A percentile compares a stretch with the other conserved stretches of the same genome.
These are phyloP conservation scores for Linderniella brevidens DNA, from an alignment of 257 asterid genomes.

Conservation along the genomic window DNA sequence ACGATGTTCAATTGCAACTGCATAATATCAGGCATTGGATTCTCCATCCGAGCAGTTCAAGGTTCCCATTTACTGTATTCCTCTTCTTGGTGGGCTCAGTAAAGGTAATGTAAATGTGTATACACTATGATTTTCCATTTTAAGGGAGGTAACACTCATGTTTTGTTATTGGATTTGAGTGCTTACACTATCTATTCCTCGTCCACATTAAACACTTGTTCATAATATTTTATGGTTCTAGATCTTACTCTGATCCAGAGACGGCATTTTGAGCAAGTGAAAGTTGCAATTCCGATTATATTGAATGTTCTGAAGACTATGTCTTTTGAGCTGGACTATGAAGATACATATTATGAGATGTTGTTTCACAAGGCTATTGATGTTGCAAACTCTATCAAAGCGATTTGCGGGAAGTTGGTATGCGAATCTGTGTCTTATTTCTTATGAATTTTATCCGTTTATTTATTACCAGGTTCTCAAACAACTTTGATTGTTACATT, in stretches of 20 bases:
- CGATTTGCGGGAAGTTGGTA: conserved; percentile 45
- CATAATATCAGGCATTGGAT: conserved; percentile 51
- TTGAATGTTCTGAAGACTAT: conserved; percentile 35
- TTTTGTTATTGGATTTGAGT: not conserved
- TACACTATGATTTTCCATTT: not conserved
- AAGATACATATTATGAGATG: conserved; percentile 25
- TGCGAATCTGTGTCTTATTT: conserved; percentile 11
- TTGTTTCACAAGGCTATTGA: conserved; percentile 34
- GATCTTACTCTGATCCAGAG: conserved; percentile 47
- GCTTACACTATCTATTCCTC: not conserved
- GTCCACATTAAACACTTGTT: not conserved
- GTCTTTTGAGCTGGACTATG: conserved; percentile 27
- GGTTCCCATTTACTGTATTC: conserved; percentile 41
- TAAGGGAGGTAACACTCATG: no score
- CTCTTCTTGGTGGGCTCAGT: conserved; percentile 44
- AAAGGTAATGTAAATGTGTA: conserved; percentile 32
- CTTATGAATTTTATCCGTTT: not conserved
- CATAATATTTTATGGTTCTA: conserved; percentile 23
- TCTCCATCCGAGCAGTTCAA: conserved; percentile 31
- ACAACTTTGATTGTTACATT: conserved; percentile 12
- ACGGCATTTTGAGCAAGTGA: conserved; percentile 59
- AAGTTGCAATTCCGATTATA: conserved; percentile 56
- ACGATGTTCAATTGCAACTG: conserved; percentile 4
- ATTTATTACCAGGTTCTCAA: conserved; percentile 7
- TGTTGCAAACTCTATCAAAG: conserved; percentile 55